Evolutionary conservation across 768 basidiomycete genomes (phyloP).

Genomic region (Multifurca ochricompacta): DNA sequence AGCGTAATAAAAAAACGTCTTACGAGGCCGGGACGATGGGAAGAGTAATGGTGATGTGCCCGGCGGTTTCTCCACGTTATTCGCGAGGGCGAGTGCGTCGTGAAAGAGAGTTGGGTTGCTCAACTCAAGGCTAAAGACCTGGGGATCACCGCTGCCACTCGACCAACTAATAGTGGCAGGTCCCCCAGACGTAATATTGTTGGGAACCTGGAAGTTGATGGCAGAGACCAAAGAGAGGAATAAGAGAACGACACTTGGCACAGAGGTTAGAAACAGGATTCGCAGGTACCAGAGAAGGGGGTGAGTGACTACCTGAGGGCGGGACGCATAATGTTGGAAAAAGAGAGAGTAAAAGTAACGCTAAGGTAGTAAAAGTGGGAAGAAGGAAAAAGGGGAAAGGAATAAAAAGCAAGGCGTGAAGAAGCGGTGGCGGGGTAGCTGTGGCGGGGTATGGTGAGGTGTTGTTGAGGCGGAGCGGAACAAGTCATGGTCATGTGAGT

Average conservation of each 20-base stretch:
- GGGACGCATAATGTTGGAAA: conserved; percentile 1
- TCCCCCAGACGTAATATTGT: conserved; percentile 5
- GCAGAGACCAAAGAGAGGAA: conserved; percentile 18
- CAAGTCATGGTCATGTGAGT: no score
- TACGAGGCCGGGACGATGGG: conserved; percentile 9
- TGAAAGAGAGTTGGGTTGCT: not conserved
- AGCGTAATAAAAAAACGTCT: not conserved
- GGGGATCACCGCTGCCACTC: not conserved
- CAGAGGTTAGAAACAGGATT: not conserved
- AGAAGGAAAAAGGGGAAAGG: not conserved
- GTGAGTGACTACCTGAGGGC: not conserved
- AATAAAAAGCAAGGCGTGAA: no score
- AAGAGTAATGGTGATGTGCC: not conserved
- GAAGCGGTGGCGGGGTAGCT: no score
- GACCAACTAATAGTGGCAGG: conserved; percentile 5
- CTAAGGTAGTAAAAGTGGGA: not conserved
- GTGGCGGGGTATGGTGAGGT: no score
- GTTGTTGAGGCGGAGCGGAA: no score
- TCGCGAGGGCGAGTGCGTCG: conserved; percentile 16
- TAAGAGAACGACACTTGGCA: conserved; percentile 5
- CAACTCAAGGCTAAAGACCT: conserved; percentile 2
- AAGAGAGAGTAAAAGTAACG: not conserved
- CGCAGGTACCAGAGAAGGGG: not conserved
- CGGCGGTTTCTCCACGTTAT: conserved; percentile 2
- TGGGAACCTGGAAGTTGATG: not conserved